phyloP scores from a whole-genome alignment of 768 basidiomycete genomes.

The Lentinus tigrinus region DNA sequence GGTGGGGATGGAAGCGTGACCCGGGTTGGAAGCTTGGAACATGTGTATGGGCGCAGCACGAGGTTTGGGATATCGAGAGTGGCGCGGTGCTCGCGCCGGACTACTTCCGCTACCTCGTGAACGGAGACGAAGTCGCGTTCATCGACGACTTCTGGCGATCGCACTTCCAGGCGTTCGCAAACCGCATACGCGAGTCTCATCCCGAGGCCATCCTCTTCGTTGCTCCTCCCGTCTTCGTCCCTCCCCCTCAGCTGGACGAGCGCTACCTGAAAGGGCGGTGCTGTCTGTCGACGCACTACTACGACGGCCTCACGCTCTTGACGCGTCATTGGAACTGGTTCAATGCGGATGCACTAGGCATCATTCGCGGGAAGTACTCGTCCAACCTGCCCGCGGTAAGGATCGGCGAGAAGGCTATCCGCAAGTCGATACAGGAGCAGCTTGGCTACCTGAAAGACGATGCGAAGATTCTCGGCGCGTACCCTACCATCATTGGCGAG shows the following conservation, averaged over 20 bases:
- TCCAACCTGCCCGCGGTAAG: constrained; percentile 68
- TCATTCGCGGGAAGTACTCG: constrained; percentile 82
- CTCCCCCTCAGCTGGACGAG: constrained; percentile 62
- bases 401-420: constrained; percentile 81
- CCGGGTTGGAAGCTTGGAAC: constrained; percentile 69
- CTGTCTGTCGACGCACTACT: constrained; percentile 84
- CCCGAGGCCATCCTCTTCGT: constrained; percentile 87
- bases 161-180: constrained; percentile 58
- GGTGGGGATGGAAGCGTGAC: constrained; percentile 86
- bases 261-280: constrained; percentile 62
- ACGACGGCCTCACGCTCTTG: constrained; percentile 93
- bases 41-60: constrained; percentile 87
- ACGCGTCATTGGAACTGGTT: constrained; percentile 92
- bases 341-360: constrained; percentile 91
- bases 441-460: constrained; percentile 78
- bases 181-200: constrained; percentile 63
- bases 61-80: constrained; percentile 80
- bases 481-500: constrained; percentile 93
- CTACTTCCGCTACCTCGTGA: constrained; percentile 57
- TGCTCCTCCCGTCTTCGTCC: constrained; percentile 86
- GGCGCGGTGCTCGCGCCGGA: constrained; percentile 66
- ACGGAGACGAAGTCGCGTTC: constrained; percentile 56
- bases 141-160: constrained; percentile 78
- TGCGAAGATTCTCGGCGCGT: constrained; percentile 60
- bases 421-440: constrained; percentile 79